Base-by-base conservation (phyloP, 192 early-diverging fungal genomes). In the Coemansia asiatica region DNA sequence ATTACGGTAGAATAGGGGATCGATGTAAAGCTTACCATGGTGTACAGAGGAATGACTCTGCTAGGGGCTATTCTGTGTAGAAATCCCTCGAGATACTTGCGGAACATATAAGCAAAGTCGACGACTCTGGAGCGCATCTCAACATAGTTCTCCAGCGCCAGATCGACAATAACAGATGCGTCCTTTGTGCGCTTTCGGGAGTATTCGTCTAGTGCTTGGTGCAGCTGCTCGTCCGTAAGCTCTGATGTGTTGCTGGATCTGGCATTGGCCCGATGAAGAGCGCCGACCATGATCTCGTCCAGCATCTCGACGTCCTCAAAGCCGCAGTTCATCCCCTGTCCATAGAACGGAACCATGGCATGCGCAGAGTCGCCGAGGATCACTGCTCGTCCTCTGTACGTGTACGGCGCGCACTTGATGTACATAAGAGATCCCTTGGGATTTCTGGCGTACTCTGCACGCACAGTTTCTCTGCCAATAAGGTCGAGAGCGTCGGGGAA, bases 321-420 rank as follows among this genome's bases (percentile, higher is more conserved):
- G 4, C 96, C 96, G 78, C 95, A 97, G 79, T 98, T 98, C 96
- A 98, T 97, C 10, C 96, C 96, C 68, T 93, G 91, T 18, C 96
- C 96, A 56, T 94, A 98, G 67, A 98, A 98, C 5, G 96, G 96
- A 0, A 98, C 96, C 96, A 98, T 98, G 48, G 92, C 90, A 65
- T 98, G 96, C 0, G 96, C 96, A 12, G 96, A 93, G 69, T 98
- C 96, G 40, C 96, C 96, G 49, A 98, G 74, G 48, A 96, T 91
- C 12, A 97, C 77, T 0, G 82, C 87, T 5, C 81, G 82, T 55
- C 89, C 83, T 55, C 88, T 85, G 83, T 90, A 93, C 61, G 96
- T 87, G 69, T 95, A 94, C 2, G 96, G 96, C 59, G 84, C 82
- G 60, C 92, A 90, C 82, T 93, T 95, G 51, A 97, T 68, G 57